A percentile compares a stretch with the other conserved stretches of the same genome.
These are phyloP conservation scores for Geranomyces michiganensis DNA, from an alignment of 192 early-diverging fungal genomes.

Conservation along the genomic window DNA sequence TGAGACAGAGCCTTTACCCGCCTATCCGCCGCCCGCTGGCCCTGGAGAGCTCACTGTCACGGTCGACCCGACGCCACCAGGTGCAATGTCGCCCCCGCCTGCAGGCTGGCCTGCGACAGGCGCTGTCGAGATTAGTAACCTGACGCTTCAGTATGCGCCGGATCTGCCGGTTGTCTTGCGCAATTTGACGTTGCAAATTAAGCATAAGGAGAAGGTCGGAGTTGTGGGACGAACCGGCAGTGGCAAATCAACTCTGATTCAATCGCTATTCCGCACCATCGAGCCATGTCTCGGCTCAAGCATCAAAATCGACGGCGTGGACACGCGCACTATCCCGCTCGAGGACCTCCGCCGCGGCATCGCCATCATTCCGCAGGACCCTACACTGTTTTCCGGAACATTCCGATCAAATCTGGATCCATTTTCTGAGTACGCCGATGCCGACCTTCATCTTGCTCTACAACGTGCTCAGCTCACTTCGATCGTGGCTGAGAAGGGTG, in stretches of 20 bases:
- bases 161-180: constrained; percentile 54
- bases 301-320: constrained; percentile 71
- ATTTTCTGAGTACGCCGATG: constrained; percentile 48
- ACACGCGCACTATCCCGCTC: constrained; percentile 51
- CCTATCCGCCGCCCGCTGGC: constrained; percentile 7
- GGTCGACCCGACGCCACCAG: neutral
- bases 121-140: constrained; percentile 45
- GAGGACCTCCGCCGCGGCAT: constrained; percentile 36
- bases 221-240: constrained; percentile 57
- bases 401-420: constrained; percentile 70
- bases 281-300: constrained; percentile 54
- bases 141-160: constrained; percentile 51
- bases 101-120: constrained; percentile 53
- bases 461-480: constrained; percentile 41
- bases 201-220: constrained; percentile 50
- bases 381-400: constrained; percentile 53
- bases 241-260: constrained; percentile 52
- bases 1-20: constrained; percentile 42
- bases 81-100: constrained; percentile 23
- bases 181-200: constrained; percentile 42
- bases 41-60: neutral
- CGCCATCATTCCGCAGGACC: constrained; percentile 59
- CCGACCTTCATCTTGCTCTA: constrained; percentile 49
- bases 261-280: constrained; percentile 43
- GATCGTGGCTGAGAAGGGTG: constrained; percentile 49